A percentile compares a stretch with the other conserved stretches of the same genome.
These are phyloP conservation scores for Miscanthus lutarioriparius DNA, from an alignment of 176 grass and related monocot species.

Conservation along the genomic window DNA sequence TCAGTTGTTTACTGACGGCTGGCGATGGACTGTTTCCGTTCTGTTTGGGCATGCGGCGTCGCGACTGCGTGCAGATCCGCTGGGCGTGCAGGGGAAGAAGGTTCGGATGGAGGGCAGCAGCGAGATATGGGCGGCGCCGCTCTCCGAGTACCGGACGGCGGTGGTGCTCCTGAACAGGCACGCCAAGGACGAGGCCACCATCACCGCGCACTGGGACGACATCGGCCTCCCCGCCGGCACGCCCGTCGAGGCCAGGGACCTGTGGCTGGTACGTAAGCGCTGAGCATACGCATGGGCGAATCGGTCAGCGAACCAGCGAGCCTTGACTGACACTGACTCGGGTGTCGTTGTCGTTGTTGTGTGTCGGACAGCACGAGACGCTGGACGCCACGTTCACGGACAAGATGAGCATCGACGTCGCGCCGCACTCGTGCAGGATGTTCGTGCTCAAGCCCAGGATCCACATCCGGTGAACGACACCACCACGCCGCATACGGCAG, in stretches of 20 bases:
- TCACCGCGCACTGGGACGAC: slow-evolving; percentile 72
- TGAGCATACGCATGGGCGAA: no score
- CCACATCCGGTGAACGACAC: neutral
- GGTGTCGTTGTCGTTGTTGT: neutral
- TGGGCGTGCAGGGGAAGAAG: slow-evolving; percentile 90
- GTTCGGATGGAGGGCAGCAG: slow-evolving; percentile 81
- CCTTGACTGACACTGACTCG: no score
- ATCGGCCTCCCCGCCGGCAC: slow-evolving; percentile 65
- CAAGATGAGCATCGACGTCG: slow-evolving; percentile 56
- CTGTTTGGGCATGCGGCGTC: neutral
- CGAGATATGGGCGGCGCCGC: slow-evolving; percentile 79
- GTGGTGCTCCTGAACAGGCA: slow-evolving; percentile 66
- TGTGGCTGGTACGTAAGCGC: slow-evolving; percentile 55
- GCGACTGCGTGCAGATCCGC: slow-evolving; percentile 37
- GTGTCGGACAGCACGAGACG: slow-evolving; percentile 54
- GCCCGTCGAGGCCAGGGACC: slow-evolving; percentile 57
- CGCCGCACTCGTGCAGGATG: slow-evolving; percentile 65
- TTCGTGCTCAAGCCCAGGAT: slow-evolving; percentile 56
- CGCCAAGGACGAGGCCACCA: slow-evolving; percentile 21
- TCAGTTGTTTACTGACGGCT: neutral
- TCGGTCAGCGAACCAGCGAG: no score
- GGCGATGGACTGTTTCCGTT: no score
- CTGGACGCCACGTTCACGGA: slow-evolving; percentile 41
- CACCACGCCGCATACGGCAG: no score
- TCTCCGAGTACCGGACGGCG: slow-evolving; percentile 53